Evolutionary conservation across 2,329 filamentous ascomycete species (phyloP).

Genomic region (Pseudogymnoascus sp.): DNA sequence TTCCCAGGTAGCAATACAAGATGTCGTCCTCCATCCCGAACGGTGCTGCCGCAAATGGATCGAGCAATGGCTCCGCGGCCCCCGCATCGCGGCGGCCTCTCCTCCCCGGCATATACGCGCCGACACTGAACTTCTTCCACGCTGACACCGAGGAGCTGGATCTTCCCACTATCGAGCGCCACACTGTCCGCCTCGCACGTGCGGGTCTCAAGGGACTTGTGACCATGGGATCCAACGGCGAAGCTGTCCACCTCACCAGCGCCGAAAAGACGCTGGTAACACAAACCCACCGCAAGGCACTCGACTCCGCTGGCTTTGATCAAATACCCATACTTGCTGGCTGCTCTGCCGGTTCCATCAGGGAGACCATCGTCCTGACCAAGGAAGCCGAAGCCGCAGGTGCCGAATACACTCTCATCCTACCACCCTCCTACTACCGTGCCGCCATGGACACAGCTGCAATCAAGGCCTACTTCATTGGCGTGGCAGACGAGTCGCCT

Average conservation of each 20-base stretch:
- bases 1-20: neutral
- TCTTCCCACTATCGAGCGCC: conserved; percentile 67
- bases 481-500: conserved; percentile 64
- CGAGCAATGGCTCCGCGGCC: conserved; percentile 29
- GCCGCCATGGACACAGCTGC: conserved; percentile 63
- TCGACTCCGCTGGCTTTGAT: conserved; percentile 70
- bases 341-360: conserved; percentile 71
- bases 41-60: conserved; percentile 9
- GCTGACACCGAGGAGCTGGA: conserved; percentile 77
- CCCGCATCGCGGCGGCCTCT: conserved; percentile 43
- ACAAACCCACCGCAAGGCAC: conserved; percentile 67
- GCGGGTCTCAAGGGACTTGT: conserved; percentile 75
- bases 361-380: conserved; percentile 68
- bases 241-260: conserved; percentile 74
- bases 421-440: conserved; percentile 79
- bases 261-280: conserved; percentile 71
- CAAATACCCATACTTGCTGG: conserved; percentile 75
- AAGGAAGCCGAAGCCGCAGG: conserved; percentile 58
- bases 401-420: conserved; percentile 69
- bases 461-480: conserved; percentile 56
- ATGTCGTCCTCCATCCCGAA: neutral
- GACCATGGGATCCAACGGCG: conserved; percentile 84
- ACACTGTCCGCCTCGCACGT: conserved; percentile 67
- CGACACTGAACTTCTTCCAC: conserved; percentile 87
- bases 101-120: conserved; percentile 76